A percentile compares a stretch with the other conserved stretches of the same genome.
Conservation (phyloP, 768 basidiomycete genomes). For the Phanerochaete carnosa region DNA sequence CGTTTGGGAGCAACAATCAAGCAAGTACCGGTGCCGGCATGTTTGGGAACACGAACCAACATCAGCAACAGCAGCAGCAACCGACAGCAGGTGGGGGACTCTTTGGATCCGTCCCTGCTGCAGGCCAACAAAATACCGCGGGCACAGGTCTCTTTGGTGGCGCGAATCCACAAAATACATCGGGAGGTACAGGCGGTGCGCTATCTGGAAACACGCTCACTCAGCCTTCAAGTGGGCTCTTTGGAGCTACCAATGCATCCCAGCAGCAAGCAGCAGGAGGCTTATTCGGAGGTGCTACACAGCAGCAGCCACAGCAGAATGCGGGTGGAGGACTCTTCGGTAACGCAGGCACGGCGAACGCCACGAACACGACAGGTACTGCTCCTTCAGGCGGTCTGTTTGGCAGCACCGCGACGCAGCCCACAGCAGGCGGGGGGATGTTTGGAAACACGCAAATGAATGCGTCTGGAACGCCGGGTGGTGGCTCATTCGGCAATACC, state of each 20-base stretch:
- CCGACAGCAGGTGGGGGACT: constrained; percentile 10
- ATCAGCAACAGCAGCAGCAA: constrained; percentile 7
- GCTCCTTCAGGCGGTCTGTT: constrained; percentile 22
- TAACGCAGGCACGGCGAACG: constrained; percentile 3
- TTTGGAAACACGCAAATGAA: constrained; percentile 16
- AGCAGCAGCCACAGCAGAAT: constrained; percentile 4
- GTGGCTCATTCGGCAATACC: constrained; percentile 20
- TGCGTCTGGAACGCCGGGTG: constrained; percentile 7
- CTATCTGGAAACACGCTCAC: constrained; percentile 16
- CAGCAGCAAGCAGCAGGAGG: constrained; percentile 12
- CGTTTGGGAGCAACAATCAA: constrained; percentile 6
- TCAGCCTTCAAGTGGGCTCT: constrained; percentile 7
- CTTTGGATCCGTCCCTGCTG: constrained; percentile 4
- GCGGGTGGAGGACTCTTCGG: constrained; percentile 27
- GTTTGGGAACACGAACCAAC: constrained; percentile 19
- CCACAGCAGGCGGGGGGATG: constrained; percentile 14
- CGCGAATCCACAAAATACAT: constrained; percentile 16
- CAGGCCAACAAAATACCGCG: background rate
- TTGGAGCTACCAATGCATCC: constrained; percentile 13
- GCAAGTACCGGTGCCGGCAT: background rate
- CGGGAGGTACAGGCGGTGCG: constrained; percentile 14
- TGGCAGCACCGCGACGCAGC: constrained; percentile 13
- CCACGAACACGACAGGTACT: constrained; percentile 5
- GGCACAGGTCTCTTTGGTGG: constrained; percentile 19
- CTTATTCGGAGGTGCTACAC: constrained; percentile 10